Evolutionary conservation across 2,329 filamentous ascomycete genomes (phyloP).

Genomic region (Cladosporium sp.): DNA sequence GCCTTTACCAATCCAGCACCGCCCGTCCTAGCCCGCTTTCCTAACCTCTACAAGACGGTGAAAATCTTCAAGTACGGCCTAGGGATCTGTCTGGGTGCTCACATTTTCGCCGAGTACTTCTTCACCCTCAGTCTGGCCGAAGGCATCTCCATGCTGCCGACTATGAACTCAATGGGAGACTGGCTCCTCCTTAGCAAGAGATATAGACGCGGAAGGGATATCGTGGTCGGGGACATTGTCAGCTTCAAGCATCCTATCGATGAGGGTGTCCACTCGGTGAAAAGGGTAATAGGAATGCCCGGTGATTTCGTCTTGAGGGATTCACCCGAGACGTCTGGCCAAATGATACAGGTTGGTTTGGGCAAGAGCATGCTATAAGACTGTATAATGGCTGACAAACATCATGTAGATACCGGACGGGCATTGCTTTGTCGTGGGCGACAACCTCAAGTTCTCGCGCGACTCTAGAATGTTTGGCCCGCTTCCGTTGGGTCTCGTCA

Average conservation of each 20-base stretch:
- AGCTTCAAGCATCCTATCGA: conserved; percentile 70
- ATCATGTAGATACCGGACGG: conserved; percentile 72
- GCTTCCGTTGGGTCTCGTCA: conserved; percentile 76
- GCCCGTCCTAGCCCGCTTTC: conserved; percentile 8
- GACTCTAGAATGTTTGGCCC: conserved; percentile 88
- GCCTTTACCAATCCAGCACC: conserved; percentile 6
- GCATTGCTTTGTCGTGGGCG: conserved; percentile 87
- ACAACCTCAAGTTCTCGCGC: conserved; percentile 78
- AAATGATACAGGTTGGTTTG: conserved; percentile 62
- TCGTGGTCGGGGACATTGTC: conserved; percentile 79
- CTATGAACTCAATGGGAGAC: conserved; percentile 64
- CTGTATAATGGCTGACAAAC: conserved; percentile 5
- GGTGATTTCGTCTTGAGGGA: conserved; percentile 69
- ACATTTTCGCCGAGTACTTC: conserved; percentile 49
- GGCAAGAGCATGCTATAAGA: not conserved
- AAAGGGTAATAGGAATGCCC: conserved; percentile 61
- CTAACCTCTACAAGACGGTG: conserved; percentile 1
- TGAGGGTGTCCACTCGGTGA: conserved; percentile 55
- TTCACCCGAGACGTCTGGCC: conserved; percentile 45
- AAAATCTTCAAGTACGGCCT: not conserved
- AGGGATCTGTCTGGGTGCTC: conserved; percentile 18
- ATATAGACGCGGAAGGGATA: conserved; percentile 63
- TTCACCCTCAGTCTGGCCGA: conserved; percentile 56
- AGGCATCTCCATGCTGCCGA: conserved; percentile 88
- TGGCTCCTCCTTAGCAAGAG: conserved; percentile 64